Evolutionary conservation across 192 early-diverging fungal species (phyloP), one percentile per base, ranked within the genome.

Genomic region (Podila epigama): DNA sequence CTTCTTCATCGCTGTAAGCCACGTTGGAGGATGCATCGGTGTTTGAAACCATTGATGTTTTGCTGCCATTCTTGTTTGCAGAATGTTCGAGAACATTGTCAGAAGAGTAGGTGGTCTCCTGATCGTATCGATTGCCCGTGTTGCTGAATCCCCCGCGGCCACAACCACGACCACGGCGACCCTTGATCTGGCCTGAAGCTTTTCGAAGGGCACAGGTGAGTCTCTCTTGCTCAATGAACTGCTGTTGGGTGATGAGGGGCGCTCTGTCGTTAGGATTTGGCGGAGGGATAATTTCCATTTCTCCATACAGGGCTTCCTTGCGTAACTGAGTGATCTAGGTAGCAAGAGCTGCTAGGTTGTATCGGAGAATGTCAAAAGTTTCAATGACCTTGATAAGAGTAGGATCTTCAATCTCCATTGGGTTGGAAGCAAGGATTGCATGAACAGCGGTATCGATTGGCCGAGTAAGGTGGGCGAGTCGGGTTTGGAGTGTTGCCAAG

Each of bases 401-500:
- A 22, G 56, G 56, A 22, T 58, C 56, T 4, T 58, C 56, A 22
- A 37, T 33, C 0, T 58, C 56, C 33, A 58, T 37, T 12, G 28
- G 52, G 12, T 37, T 37, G 31, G 56, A 58, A 12, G 56, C 31
- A 1, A 58, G 35, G 34, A 58, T 37, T 25, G 56, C 56, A 25
- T 58, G 56, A 15, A 58, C 56, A 22, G 56, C 36, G 15, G 56
- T n/a, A 33, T 58, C 56, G 56, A 58, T 58, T 22, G 56, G 56
- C 25, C 56, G 56, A 25, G 56, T 58, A 20, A 58, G 31, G 22
- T 58, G 35, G 35, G 56, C n/a, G 35, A 58, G 56, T 8, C 10
- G 31, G 22, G 56, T n/a, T 25, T 58, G 56, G 20, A 58, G 3
- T 22, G n/a, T 58, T 16, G 56, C 56, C 33, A 58, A 6, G 33